Evolutionary conservation across 805 yeast species (phyloP), one percentile per base, ranked within the genome.

Genomic region (Lipomyces lipofer): DNA sequence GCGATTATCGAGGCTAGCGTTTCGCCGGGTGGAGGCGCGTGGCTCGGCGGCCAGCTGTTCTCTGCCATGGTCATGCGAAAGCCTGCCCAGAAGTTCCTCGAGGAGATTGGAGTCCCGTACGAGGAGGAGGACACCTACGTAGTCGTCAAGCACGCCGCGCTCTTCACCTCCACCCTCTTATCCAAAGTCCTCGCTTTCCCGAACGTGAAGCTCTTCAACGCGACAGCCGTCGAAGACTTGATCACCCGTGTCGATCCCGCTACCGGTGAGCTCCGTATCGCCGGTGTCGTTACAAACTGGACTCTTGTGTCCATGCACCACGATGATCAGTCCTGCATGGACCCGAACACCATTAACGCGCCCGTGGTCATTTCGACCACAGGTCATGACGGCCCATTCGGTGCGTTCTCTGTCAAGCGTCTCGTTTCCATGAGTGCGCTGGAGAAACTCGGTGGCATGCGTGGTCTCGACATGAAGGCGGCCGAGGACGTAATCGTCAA

Each of bases 241-340:
- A 84, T 85, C 66, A 86, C 91, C 47, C 81, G 90, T 68, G 78
- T 80, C 52, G 82, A 80, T 55, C 79, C 75, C 27, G 56, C 66
- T 30, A 71, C 78, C 44, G 86, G 86, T 47, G 78, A 79, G 56
- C 71, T 84, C 49, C 77, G 85, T 63, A 79, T 84, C 56, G 88
- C 88, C 22, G 92, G 92, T 69, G 91, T 85, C 35, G 91, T 85
- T 42, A 85, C 89, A 65, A 85, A 85, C 77, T 85, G 91, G 91
- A 85, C 91, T 40, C 75, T 85, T 64, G 91, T 85, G 22, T 74
- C 89, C 3, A 76, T 83, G 78, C 83, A 84, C 69, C 91, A 85
- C 66, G 86, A 83, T 67, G 80, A 81, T 52, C 91, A 85, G 70
- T 81, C 86, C 12, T 85, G 91, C 69, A 85, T 85, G 90, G 91